phyloP scores from a whole-genome alignment of 805 yeast genomes.

The Yarrowia divulgata region DNA sequence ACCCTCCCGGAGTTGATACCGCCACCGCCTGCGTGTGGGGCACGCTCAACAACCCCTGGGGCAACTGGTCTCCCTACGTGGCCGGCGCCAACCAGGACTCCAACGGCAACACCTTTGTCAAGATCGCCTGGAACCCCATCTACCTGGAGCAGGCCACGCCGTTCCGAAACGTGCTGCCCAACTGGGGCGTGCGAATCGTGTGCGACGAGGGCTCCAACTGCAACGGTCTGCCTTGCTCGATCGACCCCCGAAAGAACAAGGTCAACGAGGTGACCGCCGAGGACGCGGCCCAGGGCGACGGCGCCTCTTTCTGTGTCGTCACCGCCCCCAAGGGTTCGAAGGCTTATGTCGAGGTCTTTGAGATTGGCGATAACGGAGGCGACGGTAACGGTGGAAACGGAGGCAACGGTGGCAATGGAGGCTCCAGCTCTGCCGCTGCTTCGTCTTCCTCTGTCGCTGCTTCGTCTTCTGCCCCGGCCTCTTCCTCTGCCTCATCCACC shows the following conservation, averaged over 20 bases:
- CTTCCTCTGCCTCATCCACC: conserved; percentile 3
- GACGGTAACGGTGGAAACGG: conserved; percentile 7
- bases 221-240: conserved; percentile 79
- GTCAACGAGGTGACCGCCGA: conserved; percentile 62
- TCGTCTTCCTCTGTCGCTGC: conserved; percentile 1
- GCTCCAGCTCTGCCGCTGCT: background rate
- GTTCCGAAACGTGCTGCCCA: conserved; percentile 63
- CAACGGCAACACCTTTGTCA: conserved; percentile 74
- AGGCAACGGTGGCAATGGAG: background rate
- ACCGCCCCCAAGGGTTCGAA: conserved; percentile 70
- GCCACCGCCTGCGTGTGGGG: conserved; percentile 90
- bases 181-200: conserved; percentile 73
- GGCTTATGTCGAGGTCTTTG: conserved; percentile 78
- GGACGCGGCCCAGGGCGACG: conserved; percentile 61
- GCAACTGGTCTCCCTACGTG: conserved; percentile 94
- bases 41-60: conserved; percentile 65
- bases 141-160: conserved; percentile 65
- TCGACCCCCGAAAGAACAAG: conserved; percentile 71
- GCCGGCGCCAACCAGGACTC: conserved; percentile 87
- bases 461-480: background rate
- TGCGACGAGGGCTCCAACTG: conserved; percentile 77
- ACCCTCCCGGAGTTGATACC: conserved; percentile 80
- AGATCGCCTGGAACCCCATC: conserved; percentile 91
- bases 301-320: conserved; percentile 76
- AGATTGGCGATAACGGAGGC: conserved; percentile 41